Conservation (phyloP, 352 stramenopile genomes). For the Phytophthora podocarpi region DNA sequence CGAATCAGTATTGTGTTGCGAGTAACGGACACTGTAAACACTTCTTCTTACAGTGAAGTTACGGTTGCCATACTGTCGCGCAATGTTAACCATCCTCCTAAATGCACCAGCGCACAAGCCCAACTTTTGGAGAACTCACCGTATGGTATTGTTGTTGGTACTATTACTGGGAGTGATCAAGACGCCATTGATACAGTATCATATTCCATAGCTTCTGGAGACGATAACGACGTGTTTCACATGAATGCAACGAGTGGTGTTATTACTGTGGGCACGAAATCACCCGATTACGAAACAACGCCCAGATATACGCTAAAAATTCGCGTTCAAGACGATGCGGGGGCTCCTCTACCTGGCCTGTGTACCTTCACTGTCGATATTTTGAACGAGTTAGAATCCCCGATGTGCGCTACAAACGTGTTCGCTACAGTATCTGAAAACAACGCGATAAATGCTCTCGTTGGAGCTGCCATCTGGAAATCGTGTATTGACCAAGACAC, state of each 20-base stretch:
- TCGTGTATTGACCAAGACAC: constrained; percentile 54
- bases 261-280: constrained; percentile 43
- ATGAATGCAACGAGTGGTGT: constrained; percentile 51
- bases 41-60: constrained; percentile 45
- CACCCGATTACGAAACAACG: constrained; percentile 52
- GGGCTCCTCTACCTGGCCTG: constrained; percentile 29
- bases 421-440: constrained; percentile 24
- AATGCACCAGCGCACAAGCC: constrained; percentile 29
- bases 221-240: constrained; percentile 48
- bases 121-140: constrained; percentile 56
- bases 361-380: constrained; percentile 47
- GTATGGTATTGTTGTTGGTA: constrained; percentile 29
- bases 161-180: constrained; percentile 42
- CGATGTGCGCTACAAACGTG: constrained; percentile 5
- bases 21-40: constrained; percentile 44
- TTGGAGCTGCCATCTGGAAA: constrained; percentile 45
- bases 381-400: constrained; percentile 44
- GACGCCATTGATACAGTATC: constrained; percentile 42
- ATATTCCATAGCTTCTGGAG: constrained; percentile 42
- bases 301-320: constrained; percentile 42
- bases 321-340: constrained; percentile 52
- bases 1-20: constrained; percentile 22
- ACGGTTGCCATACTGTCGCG: constrained; percentile 48
- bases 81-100: constrained; percentile 54
- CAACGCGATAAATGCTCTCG: constrained; percentile 27